Evolutionary conservation across 768 basidiomycete genomes (phyloP).

Genomic region (Leccinum subgranulosum): DNA sequence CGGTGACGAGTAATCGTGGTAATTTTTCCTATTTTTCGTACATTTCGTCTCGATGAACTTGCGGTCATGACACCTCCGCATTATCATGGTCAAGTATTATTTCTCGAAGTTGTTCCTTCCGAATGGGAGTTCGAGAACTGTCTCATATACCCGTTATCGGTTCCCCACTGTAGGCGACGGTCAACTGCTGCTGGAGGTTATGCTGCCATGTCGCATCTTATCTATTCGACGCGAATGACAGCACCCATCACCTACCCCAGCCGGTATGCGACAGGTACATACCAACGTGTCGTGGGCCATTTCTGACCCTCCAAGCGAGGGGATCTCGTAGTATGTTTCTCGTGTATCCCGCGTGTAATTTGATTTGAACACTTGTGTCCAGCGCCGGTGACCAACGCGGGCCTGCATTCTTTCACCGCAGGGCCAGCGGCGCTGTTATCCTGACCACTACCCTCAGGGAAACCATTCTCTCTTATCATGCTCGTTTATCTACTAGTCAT

Average conservation of each 20-base stretch:
- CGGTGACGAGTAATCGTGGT: neutral
- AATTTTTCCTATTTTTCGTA: neutral
- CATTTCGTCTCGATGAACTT: neutral
- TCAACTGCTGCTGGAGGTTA: constrained; percentile 45
- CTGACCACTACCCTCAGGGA: constrained; percentile 47
- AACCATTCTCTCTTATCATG: constrained; percentile 46
- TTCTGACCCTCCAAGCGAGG: constrained; percentile 51
- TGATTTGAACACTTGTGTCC: neutral
- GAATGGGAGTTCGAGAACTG: neutral
- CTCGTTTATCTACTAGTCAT: constrained; percentile 48
- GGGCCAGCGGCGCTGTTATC: constrained; percentile 42
- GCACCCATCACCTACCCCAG: constrained; percentile 43
- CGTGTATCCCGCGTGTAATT: neutral
- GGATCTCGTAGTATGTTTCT: constrained; percentile 55
- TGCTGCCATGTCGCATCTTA: constrained; percentile 57
- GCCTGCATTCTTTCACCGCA: constrained; percentile 44
- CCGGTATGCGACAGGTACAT: constrained; percentile 41
- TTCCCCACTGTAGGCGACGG: neutral
- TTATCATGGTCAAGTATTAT: neutral
- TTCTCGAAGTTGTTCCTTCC: neutral
- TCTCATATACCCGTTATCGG: neutral
- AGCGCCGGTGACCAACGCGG: constrained; percentile 59
- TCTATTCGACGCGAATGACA: constrained; percentile 51
- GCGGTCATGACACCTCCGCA: too few relatives aligned
- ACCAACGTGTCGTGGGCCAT: constrained; percentile 61